phyloP scores from a whole-genome alignment of 352 stramenopile species.

The Globisporangium canariense region DNA sequence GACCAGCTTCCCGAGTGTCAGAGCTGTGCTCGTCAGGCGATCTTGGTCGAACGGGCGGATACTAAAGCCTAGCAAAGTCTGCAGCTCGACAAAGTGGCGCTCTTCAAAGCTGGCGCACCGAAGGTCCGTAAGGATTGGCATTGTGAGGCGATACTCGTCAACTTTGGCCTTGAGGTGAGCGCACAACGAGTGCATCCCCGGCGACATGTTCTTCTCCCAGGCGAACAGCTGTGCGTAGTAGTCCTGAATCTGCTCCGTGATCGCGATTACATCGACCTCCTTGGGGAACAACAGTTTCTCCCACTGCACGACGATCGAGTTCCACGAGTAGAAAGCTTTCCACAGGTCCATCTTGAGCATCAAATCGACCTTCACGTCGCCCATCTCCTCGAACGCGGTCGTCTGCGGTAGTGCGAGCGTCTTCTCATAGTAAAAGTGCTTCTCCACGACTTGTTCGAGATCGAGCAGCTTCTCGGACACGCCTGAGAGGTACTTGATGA shows the following conservation, averaged over 20 bases:
- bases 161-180: conserved; percentile 70
- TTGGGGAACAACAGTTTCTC: conserved; percentile 47
- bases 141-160: conserved; percentile 77
- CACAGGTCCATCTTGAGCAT: conserved; percentile 80
- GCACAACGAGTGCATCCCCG: conserved; percentile 45
- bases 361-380: conserved; percentile 66
- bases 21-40: conserved; percentile 6
- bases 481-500: conserved; percentile 41
- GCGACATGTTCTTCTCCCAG: conserved; percentile 49
- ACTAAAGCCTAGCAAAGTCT: conserved; percentile 72
- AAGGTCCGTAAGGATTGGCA: conserved; percentile 71
- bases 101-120: conserved; percentile 59
- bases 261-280: conserved; percentile 59
- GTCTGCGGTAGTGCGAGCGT: conserved; percentile 51
- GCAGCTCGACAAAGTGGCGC: conserved; percentile 51
- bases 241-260: conserved; percentile 62
- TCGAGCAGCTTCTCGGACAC: conserved; percentile 33
- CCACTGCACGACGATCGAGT: conserved; percentile 37
- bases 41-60: conserved; percentile 36
- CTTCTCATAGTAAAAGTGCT: conserved; percentile 54
- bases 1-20: conserved; percentile 84
- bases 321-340: conserved; percentile 74
- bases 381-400: conserved; percentile 82
- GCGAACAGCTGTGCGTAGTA: conserved; percentile 52
- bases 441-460: conserved; percentile 28